These are phyloP conservation scores for Pseudogymnoascus sp. DNA, from an alignment of 2,329 filamentous ascomycete species.

Conservation along the genomic window DNA sequence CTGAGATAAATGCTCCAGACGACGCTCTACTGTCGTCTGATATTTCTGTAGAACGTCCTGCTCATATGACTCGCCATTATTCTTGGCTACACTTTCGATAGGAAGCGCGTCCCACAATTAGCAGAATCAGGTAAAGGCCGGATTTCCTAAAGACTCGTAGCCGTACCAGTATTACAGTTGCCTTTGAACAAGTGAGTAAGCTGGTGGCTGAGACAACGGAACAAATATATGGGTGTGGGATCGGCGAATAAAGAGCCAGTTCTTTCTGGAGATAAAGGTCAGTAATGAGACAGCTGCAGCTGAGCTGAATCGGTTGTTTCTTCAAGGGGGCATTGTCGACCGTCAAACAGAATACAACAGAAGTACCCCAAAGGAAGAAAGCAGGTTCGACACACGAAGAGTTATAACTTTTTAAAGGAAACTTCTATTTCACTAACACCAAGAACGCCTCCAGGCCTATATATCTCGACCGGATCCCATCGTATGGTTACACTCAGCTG, in stretches of 20 bases:
- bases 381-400: neutral
- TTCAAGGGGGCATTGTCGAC: conserved; percentile 22
- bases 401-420: neutral
- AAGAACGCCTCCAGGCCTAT: neutral
- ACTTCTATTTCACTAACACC: neutral
- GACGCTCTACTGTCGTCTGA: too few relatives aligned
- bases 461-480: neutral
- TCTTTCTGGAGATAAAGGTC: conserved; percentile 33
- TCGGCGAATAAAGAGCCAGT: conserved; percentile 30
- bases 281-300: conserved; percentile 26
- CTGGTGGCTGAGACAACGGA: too few relatives aligned
- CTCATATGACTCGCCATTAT: too few relatives aligned
- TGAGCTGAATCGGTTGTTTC: conserved; percentile 27
- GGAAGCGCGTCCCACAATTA: too few relatives aligned
- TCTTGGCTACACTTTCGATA: too few relatives aligned
- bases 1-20: too few relatives aligned
- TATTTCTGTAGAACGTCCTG: too few relatives aligned
- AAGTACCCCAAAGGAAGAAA: neutral
- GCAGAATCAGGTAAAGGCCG: too few relatives aligned
- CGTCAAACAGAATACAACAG: neutral
- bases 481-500: neutral
- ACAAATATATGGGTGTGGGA: conserved; percentile 39
- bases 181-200: too few relatives aligned
- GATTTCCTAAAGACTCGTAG: too few relatives aligned
- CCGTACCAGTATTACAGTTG: too few relatives aligned